Evolutionary conservation across 2,329 filamentous ascomycete genomes (phyloP), one percentile per base, ranked within the genome.

Genomic region (Pyrenochaeta sp.): DNA sequence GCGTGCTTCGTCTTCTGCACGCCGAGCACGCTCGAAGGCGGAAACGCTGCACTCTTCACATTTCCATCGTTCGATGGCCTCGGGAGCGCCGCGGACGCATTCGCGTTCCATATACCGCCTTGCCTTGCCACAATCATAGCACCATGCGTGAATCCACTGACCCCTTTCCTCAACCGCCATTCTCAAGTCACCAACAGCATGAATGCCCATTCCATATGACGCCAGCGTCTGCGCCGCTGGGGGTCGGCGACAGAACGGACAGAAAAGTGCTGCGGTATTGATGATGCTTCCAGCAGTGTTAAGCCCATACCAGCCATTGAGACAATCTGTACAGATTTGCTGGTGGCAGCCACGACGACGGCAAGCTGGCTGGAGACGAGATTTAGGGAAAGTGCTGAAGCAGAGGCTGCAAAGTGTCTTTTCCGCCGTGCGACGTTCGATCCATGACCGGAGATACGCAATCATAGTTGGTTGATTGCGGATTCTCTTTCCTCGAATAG

Each of bases 81-180:
- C 64, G 0, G 78, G 77, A 1, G 72, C 72, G 0, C 78, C 80
- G 0, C 67, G 68, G 0, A 77, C 79, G 56, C 82, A 84, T 1
- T 75, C 76, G 5, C 81, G 69, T 58, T 80, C 78, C 15, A 78
- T 70, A 45, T 74, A 76, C 51, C 70, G 70, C 57, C 74, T 76
- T 3, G 81, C 81, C 10, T 70, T 68, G 3, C 73, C 74, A 48
- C 82, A 83, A 3, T 55, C 63, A 2, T 30, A 51, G 58, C 83
- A 85, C 81, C 79, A 82, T 0, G 77, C 80, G 39, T 83, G 81
- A 46, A 83, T 78, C 76, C 77, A 82, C 1, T 66, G 68, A 2
- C 76, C 81, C 1, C 70, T 58, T 11, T 81, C 74, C 2, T 73
- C 61, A 0, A 82, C 69, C 0, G 79, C 82, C 1, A 62, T 60